Evolutionary conservation across 2,329 filamentous ascomycete genomes (phyloP), one percentile per base, ranked within the genome.

Genomic region (Trichothecium sympodiale): DNA sequence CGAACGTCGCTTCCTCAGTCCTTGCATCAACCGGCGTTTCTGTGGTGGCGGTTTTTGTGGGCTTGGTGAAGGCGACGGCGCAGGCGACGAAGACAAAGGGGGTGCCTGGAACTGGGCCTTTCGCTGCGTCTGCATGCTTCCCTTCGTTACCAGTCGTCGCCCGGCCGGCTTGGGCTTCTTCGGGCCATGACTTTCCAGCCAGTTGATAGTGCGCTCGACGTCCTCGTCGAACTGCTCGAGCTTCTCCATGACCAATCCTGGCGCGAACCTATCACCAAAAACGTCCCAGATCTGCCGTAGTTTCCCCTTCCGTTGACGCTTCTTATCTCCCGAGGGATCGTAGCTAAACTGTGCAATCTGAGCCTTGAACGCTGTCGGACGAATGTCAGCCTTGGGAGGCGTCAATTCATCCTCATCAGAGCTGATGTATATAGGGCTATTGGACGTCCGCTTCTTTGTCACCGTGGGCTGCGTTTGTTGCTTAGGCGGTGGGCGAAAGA

Each of bases 341-440:
- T 79, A 74, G 16, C 52, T 41, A 43, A 55, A 56, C n/a, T 49
- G 41, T 16, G 57, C 53, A 29, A 63, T 47, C 43, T 61, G 60
- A 28, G 57, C 51, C 42, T 56, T 60, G 46, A 73, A 72, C 13
- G 59, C 60, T 20, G 81, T 79, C 0, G 77, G 80, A 12, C 69
- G 74, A 15, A 76, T 80, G 28, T 77, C 77, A 29, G 69, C 69
- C 33, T 77, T 71, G 3, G 66, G 64, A 3, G 73, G 71, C 4
- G 64, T 66, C 16, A 52, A 36, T 14, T 56, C 49, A 30, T 54
- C 53, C 14, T 57, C 69, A 38, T 73, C 68, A 3, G 65, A 62
- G n/a, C 59, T 56, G 38, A 69, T 62, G 13, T 66, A 59, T 33
- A 73, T 62, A 17, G 68, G 51, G 37, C 62, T 55, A 14, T 49